Percentiles rank a stretch among this genome's conserved stretches.
These are phyloP conservation scores for Fomitiporia mediterranea DNA, from an alignment of 1,284 basidiomycete genomes.

Conservation along the genomic window DNA sequence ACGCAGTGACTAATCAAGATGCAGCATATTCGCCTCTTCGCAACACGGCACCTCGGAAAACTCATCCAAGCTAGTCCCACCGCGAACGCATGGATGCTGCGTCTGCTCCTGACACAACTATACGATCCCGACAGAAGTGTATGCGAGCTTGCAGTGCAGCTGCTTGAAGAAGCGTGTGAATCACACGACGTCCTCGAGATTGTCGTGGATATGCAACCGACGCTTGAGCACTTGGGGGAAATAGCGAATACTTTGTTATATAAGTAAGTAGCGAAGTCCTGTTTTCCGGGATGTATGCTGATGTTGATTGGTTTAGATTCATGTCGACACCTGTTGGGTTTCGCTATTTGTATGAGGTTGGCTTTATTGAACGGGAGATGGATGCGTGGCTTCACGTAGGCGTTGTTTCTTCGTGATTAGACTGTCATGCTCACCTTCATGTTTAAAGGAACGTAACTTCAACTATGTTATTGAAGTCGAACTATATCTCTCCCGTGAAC, in stretches of 20 bases:
- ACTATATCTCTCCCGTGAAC: slow-evolving; percentile 75
- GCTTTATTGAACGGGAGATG: slow-evolving; percentile 93
- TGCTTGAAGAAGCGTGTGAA: slow-evolving; percentile 87
- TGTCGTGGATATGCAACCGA: slow-evolving; percentile 93
- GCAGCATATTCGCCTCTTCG: slow-evolving; percentile 83
- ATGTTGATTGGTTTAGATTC: slow-evolving; percentile 54
- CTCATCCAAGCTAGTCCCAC: slow-evolving; percentile 61
- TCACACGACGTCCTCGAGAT: slow-evolving; percentile 79
- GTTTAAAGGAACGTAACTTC: slow-evolving; percentile 72
- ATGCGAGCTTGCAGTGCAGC: slow-evolving; percentile 83
- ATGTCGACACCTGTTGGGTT: slow-evolving; percentile 94
- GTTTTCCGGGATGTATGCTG: neutral
- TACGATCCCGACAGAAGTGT: slow-evolving; percentile 92
- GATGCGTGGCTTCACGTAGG: slow-evolving; percentile 94
- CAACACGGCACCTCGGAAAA: slow-evolving; percentile 84
- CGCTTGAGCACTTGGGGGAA: slow-evolving; percentile 91
- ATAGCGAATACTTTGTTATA: slow-evolving; percentile 85
- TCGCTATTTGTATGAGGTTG: slow-evolving; percentile 84
- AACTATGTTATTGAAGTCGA: slow-evolving; percentile 87
- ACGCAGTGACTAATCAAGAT: too few species aligned
- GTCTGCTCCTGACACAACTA: slow-evolving; percentile 89
- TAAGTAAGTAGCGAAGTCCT: slow-evolving; percentile 58
- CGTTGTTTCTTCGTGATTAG: slow-evolving; percentile 26
- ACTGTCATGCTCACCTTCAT: slow-evolving; percentile 16
- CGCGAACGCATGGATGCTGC: slow-evolving; percentile 80